These are phyloP conservation scores for Diaporthe ampelina DNA, from an alignment of 2,329 filamentous ascomycete genomes.

Conservation along the genomic window DNA sequence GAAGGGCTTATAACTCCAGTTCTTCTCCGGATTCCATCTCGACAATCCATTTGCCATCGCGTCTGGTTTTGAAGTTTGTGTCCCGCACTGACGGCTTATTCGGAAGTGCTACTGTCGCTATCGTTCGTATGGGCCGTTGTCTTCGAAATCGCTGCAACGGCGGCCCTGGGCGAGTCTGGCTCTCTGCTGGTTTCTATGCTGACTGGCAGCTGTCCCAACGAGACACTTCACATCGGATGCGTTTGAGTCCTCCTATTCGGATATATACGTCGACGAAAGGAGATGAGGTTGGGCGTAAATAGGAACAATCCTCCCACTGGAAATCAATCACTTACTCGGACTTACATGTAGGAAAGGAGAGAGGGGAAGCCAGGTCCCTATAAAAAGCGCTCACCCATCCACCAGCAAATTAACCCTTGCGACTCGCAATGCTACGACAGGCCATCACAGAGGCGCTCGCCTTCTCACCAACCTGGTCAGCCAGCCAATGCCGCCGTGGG, in stretches of 20 bases:
- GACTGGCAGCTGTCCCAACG: conserved; percentile 39
- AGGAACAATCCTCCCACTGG: conserved; percentile 10
- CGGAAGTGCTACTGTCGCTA: background rate
- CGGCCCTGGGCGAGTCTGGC: background rate
- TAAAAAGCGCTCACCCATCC: conserved; percentile 24
- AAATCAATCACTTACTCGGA: conserved; percentile 13
- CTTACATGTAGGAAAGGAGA: conserved; percentile 1
- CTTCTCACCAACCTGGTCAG: conserved; percentile 26
- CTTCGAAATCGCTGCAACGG: background rate
- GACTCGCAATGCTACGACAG: conserved; percentile 22
- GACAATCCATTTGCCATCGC: conserved; percentile 30
- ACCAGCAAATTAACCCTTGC: conserved; percentile 15
- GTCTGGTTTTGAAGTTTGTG: conserved; percentile 20
- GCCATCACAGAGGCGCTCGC: conserved; percentile 14
- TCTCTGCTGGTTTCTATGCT: conserved; percentile 34
- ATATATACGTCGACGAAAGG: background rate
- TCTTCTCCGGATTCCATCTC: conserved; percentile 40
- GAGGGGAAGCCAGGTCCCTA: conserved; percentile 17
- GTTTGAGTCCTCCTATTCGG: background rate
- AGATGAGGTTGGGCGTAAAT: background rate
- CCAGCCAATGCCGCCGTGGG: conserved; percentile 34
- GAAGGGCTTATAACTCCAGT: conserved; percentile 68
- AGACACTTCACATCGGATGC: conserved; percentile 38
- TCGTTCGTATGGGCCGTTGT: background rate
- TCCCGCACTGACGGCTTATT: background rate